A percentile compares a stretch with the other conserved stretches of the same genome.
phyloP scores from a whole-genome alignment of 306 rosid species.

The Datisca glomerata region DNA sequence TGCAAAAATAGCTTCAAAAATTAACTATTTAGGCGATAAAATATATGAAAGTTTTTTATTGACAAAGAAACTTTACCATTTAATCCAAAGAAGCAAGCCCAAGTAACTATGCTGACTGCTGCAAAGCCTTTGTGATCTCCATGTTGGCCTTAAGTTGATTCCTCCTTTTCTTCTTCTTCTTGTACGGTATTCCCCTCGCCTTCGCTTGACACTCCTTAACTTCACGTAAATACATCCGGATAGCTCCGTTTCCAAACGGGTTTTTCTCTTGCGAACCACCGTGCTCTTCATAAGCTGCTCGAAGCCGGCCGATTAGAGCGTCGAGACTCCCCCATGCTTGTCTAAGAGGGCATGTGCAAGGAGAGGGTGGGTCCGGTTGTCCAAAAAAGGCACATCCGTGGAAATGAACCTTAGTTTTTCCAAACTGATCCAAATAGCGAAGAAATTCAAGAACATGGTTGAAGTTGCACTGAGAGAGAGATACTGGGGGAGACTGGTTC shows the following conservation, averaged over 20 bases:
- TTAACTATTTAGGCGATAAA: too few relatives aligned
- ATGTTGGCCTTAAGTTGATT: constrained; percentile 28
- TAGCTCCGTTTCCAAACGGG: constrained; percentile 77
- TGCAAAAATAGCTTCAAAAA: too few relatives aligned
- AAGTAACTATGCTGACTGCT: constrained; percentile 21
- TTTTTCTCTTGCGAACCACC: constrained; percentile 66
- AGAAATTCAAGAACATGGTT: constrained; percentile 83
- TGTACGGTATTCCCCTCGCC: constrained; percentile 74
- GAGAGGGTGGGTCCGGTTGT: constrained; percentile 89
- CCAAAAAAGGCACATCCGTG: constrained; percentile 79
- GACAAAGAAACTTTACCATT: constrained; percentile 11
- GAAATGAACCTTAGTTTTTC: constrained; percentile 83
- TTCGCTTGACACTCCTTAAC: constrained; percentile 81
- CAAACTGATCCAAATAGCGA: constrained; percentile 80
- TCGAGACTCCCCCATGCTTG: constrained; percentile 98
- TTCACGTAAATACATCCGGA: constrained; percentile 69
- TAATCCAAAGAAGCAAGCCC: neutral
- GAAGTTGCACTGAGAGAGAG: constrained; percentile 59
- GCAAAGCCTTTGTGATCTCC: constrained; percentile 40
- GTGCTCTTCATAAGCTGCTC: constrained; percentile 84
- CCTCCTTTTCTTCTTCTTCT: constrained; percentile 77
- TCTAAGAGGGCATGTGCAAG: constrained; percentile 73
- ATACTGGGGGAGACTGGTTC: constrained; percentile 58
- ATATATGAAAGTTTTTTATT: too few relatives aligned
- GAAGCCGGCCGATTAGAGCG: constrained; percentile 74